These are phyloP conservation scores for Croton setiger DNA, from an alignment of 441 rosid species.

Conservation along the genomic window DNA sequence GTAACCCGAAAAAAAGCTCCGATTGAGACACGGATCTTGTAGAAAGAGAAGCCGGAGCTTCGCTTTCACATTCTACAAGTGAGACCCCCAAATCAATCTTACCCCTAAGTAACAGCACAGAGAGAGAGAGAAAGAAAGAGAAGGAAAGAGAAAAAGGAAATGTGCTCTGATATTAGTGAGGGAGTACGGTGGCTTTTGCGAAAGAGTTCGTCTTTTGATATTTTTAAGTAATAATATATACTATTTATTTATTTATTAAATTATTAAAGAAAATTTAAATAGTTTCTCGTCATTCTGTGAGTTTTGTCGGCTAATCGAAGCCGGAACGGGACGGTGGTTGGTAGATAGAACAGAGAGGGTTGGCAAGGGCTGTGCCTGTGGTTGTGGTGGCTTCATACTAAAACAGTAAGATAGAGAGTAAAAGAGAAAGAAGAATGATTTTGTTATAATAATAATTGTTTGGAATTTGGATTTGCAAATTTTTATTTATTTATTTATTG, in stretches of 20 bases:
- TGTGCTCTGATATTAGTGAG: conserved; percentile 14
- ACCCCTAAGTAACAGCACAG: conserved; percentile 13
- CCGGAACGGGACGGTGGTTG: conserved; percentile 32
- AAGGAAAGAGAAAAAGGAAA: background rate
- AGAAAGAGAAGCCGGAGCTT: conserved; percentile 42
- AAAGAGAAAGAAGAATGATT: no score
- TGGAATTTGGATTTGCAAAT: background rate
- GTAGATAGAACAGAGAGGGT: background rate
- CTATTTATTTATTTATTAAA: background rate
- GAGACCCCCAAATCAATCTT: conserved; percentile 18
- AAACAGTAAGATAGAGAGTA: background rate
- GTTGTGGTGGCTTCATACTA: background rate
- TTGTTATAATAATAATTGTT: no score
- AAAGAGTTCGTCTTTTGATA: conserved; percentile 25
- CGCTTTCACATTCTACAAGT: conserved; percentile 43
- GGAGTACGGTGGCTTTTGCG: conserved; percentile 24
- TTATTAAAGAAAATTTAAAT: background rate
- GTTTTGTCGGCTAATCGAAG: conserved; percentile 40
- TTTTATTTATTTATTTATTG: no score
- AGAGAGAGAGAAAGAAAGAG: background rate
- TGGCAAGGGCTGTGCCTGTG: no score
- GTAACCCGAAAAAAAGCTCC: conserved; percentile 4
- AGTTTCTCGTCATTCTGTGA: conserved; percentile 27
- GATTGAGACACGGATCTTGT: conserved; percentile 34
- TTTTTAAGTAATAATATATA: background rate